Conservation (phyloP, 768 basidiomycete species). For the Rhizopogon rudus region DNA sequence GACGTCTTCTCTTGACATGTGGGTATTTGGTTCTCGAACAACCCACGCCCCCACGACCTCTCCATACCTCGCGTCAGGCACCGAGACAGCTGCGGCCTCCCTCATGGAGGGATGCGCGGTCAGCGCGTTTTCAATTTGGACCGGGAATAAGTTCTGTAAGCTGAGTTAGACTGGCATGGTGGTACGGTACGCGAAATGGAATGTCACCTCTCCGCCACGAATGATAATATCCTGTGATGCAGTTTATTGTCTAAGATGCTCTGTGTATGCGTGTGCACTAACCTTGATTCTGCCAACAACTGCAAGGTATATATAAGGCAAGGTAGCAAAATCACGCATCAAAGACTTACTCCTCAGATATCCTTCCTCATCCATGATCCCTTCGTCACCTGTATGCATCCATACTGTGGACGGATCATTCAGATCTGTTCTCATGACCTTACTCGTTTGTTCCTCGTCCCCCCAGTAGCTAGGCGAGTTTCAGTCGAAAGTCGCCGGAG, state of each 20-base stretch:
- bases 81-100: slow-evolving; percentile 71
- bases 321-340: not conserved
- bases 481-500: not conserved
- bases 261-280: slow-evolving; percentile 3
- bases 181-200: not conserved
- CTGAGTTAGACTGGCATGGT: not conserved
- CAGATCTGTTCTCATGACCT: slow-evolving; percentile 46
- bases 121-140: slow-evolving; percentile 78
- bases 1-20: slow-evolving; percentile 47
- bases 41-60: slow-evolving; percentile 85
- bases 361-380: slow-evolving; percentile 76
- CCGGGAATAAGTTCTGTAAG: slow-evolving; percentile 73
- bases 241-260: not conserved
- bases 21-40: slow-evolving; percentile 37
- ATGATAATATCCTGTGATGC: slow-evolving; percentile 69
- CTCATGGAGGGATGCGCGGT: slow-evolving; percentile 49
- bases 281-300: slow-evolving; percentile 81
- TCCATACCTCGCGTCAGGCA: slow-evolving; percentile 63
- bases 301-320: slow-evolving; percentile 19
- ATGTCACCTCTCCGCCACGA: slow-evolving; percentile 71
- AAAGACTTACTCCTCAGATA: slow-evolving; percentile 59
- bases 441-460: slow-evolving; percentile 60
- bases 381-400: slow-evolving; percentile 86
- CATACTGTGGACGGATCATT: slow-evolving; percentile 56
- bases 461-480: slow-evolving; percentile 55